phyloP scores from a whole-genome alignment of 75 land plant genomes.

The Selaginella tamariscina region DNA sequence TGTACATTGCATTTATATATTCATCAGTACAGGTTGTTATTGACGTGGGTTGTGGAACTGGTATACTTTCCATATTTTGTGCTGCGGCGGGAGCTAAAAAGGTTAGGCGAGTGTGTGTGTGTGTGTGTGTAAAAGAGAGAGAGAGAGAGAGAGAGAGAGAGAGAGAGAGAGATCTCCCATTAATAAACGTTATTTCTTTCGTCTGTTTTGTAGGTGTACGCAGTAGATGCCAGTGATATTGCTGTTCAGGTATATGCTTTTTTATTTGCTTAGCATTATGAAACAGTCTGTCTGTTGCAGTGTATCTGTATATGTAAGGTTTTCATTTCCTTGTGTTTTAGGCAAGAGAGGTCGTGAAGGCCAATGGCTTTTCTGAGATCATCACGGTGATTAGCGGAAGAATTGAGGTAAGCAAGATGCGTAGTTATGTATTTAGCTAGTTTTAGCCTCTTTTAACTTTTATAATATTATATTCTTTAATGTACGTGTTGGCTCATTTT shows the following conservation, averaged over 20 bases:
- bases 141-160: no score
- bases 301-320: conserved; percentile 1
- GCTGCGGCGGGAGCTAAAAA: conserved; percentile 85
- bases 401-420: conserved; percentile 57
- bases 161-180: no score
- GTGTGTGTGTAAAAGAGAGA: no score
- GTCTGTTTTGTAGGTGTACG: conserved; percentile 59
- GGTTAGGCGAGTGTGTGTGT: no score
- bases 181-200: neutral
- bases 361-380: conserved; percentile 67
- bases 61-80: conserved; percentile 92
- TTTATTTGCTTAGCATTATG: neutral
- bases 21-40: conserved; percentile 60
- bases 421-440: neutral
- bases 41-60: conserved; percentile 98
- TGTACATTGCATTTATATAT: conserved; percentile 3
- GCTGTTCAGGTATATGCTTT: conserved; percentile 60
- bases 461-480: neutral
- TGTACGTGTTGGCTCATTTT: conserved; percentile 6
- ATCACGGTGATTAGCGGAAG: conserved; percentile 74
- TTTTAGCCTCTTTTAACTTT: no score
- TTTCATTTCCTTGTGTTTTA: conserved; percentile 15
- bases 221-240: conserved; percentile 95
- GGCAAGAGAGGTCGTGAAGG: conserved; percentile 88
- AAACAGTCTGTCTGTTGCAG: neutral